Evolutionary conservation across 169 alveolate genomes (phyloP), one percentile per base, ranked within the genome.

Genomic region (Cystoisospora suis): DNA sequence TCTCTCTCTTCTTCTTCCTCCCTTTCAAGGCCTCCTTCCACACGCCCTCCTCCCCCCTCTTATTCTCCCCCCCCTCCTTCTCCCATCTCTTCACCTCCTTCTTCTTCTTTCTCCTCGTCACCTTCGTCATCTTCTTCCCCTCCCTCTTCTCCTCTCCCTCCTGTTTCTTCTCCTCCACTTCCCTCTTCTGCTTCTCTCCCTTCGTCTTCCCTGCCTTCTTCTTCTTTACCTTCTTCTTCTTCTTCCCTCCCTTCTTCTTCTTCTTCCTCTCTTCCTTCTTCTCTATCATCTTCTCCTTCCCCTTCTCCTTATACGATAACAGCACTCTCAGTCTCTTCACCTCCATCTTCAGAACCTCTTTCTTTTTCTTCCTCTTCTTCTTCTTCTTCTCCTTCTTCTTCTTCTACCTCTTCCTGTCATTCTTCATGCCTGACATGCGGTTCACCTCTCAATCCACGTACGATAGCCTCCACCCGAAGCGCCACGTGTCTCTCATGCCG

Each of bases 211-310:
- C 7, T n/a, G 29, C 15, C 85, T 5, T 15, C 7, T 20, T 27
- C 80, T 29, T 1, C 7, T 1, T 1, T 34, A 20, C 15, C 80
- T 69, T 27, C 47, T 29, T 29, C 53, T 38, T 75, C 87, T 36
- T 29, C 61, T 42, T 75, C 85, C 29, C 79, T 59, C 15, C 44
- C 59, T 36, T 49, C 70, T 17, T 81, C 92, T n/a, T 70, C 32
- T 1, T 32, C 38, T 23, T 20, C 46, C 12, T 29, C 29, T 58
- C 72, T 58, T 58, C 72, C 72, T 58, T 36, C 29, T 36, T 58
- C 40, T 9, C 72, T 3, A 58, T 29, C 72, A 34, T 9, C 29
- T 58, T 58, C 15, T 3, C 40, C 72, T 1, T 58, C 72, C 12
- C 40, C 72, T 36, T 58, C 72, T 27, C 72, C 29, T 36, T 9